phyloP scores from a whole-genome alignment of 2,329 filamentous ascomycete genomes.

The Trichoderma semiorbis region DNA sequence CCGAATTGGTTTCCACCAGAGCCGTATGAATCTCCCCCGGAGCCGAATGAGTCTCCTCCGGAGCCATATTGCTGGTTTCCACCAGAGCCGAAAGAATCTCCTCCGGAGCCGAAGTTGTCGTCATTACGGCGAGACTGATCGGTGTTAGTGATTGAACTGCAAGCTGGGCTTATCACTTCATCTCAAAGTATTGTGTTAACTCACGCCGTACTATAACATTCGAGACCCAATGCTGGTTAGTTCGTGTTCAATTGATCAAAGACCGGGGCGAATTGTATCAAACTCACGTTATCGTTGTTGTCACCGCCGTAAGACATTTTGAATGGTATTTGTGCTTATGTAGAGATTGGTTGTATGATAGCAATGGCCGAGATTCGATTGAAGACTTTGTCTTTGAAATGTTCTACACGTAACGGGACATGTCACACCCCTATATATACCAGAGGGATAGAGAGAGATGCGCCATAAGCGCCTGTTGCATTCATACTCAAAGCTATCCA shows the following conservation, averaged over 20 bases:
- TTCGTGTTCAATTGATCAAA: neutral
- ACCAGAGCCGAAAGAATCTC: slow-evolving; percentile 25
- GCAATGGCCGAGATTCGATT: neutral
- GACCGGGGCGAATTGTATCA: too few species aligned
- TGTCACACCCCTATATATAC: neutral
- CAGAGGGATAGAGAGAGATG: neutral
- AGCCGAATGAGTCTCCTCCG: neutral
- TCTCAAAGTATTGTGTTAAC: neutral
- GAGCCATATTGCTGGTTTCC: neutral
- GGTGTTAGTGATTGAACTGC: neutral
- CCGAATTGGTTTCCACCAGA: slow-evolving; percentile 21
- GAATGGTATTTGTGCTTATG: neutral
- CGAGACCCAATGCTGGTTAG: neutral
- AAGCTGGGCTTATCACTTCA: neutral
- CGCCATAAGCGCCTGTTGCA: neutral
- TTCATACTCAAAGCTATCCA: neutral
- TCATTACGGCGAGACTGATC: slow-evolving; percentile 21
- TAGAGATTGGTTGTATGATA: neutral
- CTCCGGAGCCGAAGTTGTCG: slow-evolving; percentile 4
- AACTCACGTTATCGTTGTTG: slow-evolving; percentile 35
- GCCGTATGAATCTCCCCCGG: neutral
- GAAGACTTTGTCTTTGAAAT: neutral
- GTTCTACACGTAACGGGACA: neutral
- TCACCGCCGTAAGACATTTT: slow-evolving; percentile 48
- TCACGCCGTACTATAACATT: slow-evolving; percentile 14